Conservation (phyloP, 2,329 filamentous ascomycete species). For the Magnaporthiopsis incrustans region DNA sequence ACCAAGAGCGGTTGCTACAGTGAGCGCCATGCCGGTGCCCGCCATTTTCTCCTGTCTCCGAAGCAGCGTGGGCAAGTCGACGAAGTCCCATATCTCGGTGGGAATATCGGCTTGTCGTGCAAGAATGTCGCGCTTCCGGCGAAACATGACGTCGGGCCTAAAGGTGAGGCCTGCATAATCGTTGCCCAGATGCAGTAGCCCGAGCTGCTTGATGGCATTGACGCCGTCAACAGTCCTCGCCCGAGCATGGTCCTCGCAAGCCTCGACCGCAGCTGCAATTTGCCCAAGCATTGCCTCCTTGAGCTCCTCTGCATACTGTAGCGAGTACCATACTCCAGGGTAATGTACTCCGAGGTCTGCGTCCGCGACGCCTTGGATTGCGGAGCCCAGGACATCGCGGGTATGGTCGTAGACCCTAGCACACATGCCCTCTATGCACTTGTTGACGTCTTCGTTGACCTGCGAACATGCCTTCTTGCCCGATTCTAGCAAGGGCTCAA, state of each 20-base stretch:
- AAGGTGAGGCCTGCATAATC: slow-evolving; percentile 82
- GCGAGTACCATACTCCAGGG: slow-evolving; percentile 74
- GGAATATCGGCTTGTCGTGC: slow-evolving; percentile 81
- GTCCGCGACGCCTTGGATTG: slow-evolving; percentile 70
- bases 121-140: slow-evolving; percentile 68
- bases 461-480: slow-evolving; percentile 73
- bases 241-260: slow-evolving; percentile 82
- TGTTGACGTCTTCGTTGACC: slow-evolving; percentile 73
- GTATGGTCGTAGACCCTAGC: slow-evolving; percentile 81
- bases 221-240: slow-evolving; percentile 71
- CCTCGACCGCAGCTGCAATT: slow-evolving; percentile 68
- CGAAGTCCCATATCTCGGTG: slow-evolving; percentile 87
- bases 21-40: slow-evolving; percentile 89
- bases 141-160: slow-evolving; percentile 91
- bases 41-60: slow-evolving; percentile 92
- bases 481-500: slow-evolving; percentile 79
- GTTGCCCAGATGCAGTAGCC: slow-evolving; percentile 79
- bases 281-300: slow-evolving; percentile 87
- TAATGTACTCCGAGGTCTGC: slow-evolving; percentile 73
- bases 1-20: slow-evolving; percentile 78
- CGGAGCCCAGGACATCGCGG: slow-evolving; percentile 62
- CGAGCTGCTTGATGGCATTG: slow-evolving; percentile 79
- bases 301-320: slow-evolving; percentile 87
- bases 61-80: slow-evolving; percentile 75
- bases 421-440: slow-evolving; percentile 76